Conservation (phyloP, 768 basidiomycete species). For the Coprinopsis strossmayeri region DNA sequence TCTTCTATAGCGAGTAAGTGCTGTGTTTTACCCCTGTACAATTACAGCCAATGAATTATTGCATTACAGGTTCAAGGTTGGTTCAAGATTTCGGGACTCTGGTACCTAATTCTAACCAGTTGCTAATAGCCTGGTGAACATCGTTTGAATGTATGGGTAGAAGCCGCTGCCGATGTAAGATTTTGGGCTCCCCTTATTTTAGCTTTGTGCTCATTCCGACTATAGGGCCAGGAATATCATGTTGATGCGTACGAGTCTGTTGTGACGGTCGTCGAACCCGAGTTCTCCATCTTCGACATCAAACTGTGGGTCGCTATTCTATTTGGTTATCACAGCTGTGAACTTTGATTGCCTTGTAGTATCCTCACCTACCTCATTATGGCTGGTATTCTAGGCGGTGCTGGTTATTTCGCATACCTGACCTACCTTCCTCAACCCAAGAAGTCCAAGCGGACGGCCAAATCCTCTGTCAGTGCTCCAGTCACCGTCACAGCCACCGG, state of each 20-base stretch:
- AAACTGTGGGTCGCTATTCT: constrained; percentile 52
- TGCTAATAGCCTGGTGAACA: constrained; percentile 61
- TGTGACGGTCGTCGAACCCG: constrained; percentile 76
- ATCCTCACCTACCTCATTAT: constrained; percentile 72
- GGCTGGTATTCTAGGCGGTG: constrained; percentile 52
- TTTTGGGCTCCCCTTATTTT: no score
- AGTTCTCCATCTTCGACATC: constrained; percentile 68
- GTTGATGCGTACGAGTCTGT: constrained; percentile 68
- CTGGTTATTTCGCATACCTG: constrained; percentile 57
- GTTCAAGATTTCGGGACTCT: constrained; percentile 1
- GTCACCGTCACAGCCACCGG: constrained; percentile 57
- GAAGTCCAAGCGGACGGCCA: constrained; percentile 41
- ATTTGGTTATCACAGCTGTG: constrained; percentile 2
- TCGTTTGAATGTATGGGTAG: constrained; percentile 70
- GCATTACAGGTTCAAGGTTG: constrained; percentile 54
- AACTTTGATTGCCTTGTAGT: constrained; percentile 18
- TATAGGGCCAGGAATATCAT: constrained; percentile 52
- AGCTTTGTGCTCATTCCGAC: no score
- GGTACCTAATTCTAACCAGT: not conserved
- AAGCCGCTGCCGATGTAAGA: constrained; percentile 61
- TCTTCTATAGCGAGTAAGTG: constrained; percentile 79
- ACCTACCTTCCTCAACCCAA: constrained; percentile 67
- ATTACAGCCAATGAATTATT: constrained; percentile 9
- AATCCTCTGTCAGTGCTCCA: constrained; percentile 44
- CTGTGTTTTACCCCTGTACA: not conserved